Evolutionary conservation across 148 eudicot genomes (phyloP), one percentile per base, ranked within the genome.

Genomic region (Hydrangea macrophylla): DNA sequence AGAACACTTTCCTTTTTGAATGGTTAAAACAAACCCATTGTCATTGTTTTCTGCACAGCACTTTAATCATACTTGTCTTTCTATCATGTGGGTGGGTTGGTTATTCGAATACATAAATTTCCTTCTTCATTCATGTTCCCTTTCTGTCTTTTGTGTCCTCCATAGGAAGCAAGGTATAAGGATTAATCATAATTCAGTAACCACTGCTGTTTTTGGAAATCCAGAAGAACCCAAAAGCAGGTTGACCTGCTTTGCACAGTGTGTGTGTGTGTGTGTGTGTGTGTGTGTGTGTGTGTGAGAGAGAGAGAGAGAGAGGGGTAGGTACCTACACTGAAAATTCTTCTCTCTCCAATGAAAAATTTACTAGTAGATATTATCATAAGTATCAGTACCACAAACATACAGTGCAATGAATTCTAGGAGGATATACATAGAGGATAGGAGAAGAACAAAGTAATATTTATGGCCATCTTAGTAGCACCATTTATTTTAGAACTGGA

Each of bases 401-500:
- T 70, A 50, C 55, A 72, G 23, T 44, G 70, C 37, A 36, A 60
- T 15, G 48, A 50, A 42, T 66, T 35, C 0, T 10, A 35, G 60
- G 44, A 30, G 33, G 25, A 36, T 17, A 36, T n/a, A 25, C n/a
- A 36, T 4, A 18, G 50, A 64, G 18, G 27, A 51, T 53, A 20
- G 37, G 59, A 33, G 31, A 62, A 78, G 58, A 56, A 73, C 42
- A 59, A 59, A 61, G 36, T 51, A 7, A 63, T 48, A 24, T 70
- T 25, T 15, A 53, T 75, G 10, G 56, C 68, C 48, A 58, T 51
- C 13, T 36, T 13, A 63, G 63, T 55, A 55, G 25, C 80, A 77
- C 83, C 73, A 70, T 76, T 89, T 84, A 86, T 89, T 78, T 74
- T 62, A 54, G 78, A 67, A 73, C 72, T 61, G 70, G 39, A 75